Evolutionary conservation across 2,329 filamentous ascomycete species (phyloP).

Genomic region (Lasiodiplodia hormozganensis): DNA sequence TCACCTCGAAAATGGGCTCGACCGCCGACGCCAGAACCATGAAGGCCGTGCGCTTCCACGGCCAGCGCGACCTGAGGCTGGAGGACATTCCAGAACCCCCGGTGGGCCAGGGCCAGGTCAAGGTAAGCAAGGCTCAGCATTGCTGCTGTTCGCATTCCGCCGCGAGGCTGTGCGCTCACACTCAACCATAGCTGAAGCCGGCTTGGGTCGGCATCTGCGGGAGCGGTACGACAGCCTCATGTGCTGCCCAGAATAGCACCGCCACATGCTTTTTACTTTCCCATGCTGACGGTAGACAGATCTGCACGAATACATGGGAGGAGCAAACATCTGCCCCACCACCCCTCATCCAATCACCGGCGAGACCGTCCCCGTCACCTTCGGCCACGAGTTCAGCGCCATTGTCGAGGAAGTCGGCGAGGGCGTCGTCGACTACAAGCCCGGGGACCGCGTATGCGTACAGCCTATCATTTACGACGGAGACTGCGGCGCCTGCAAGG

Average conservation of each 20-base stretch:
- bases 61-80: conserved; percentile 51
- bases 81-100: conserved; percentile 52
- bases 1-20: conserved; percentile 7
- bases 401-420: conserved; percentile 59
- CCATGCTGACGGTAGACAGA: conserved; percentile 35
- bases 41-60: conserved; percentile 57
- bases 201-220: conserved; percentile 54
- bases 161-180: conserved; percentile 29
- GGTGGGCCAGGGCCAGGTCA: conserved; percentile 51
- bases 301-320: conserved; percentile 58
- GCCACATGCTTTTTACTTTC: conserved; percentile 1
- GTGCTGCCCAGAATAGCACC: conserved; percentile 7
- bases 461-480: conserved; percentile 64
- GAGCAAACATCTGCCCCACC: conserved; percentile 57
- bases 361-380: conserved; percentile 59
- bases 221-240: conserved; percentile 37
- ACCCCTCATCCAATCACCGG: conserved; percentile 62
- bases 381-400: conserved; percentile 62
- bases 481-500: conserved; percentile 58
- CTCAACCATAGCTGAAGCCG: conserved; percentile 41
- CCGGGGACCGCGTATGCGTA: conserved; percentile 57
- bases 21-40: conserved; percentile 36
- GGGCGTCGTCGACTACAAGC: conserved; percentile 56
- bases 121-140: conserved; percentile 34
- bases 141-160: conserved; percentile 28